Percentiles rank a stretch among this genome's conserved stretches.
These are phyloP conservation scores for Pythium periplocum DNA, from an alignment of 352 stramenopile species.

Conservation along the genomic window DNA sequence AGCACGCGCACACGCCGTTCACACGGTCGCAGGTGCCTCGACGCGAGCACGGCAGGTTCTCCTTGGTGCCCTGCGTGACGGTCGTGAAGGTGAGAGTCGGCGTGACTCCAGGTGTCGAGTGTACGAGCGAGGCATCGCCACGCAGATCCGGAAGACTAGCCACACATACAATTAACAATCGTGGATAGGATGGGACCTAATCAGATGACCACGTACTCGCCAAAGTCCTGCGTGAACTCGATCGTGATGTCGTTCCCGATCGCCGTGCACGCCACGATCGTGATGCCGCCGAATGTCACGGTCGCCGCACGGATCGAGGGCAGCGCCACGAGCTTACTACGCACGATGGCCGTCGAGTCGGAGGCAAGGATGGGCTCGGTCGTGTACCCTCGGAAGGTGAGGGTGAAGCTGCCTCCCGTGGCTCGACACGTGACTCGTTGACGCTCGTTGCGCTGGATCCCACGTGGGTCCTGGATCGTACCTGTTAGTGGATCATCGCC, in stretches of 20 bases:
- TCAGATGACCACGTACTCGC: constrained; percentile 33
- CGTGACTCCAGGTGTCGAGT: constrained; percentile 38
- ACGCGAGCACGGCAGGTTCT: constrained; percentile 82
- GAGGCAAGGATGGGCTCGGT: constrained; percentile 61
- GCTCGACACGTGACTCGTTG: constrained; percentile 64
- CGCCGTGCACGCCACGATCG: constrained; percentile 51
- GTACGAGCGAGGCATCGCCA: constrained; percentile 48
- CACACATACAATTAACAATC: not conserved
- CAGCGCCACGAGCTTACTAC: constrained; percentile 45
- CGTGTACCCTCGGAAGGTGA: constrained; percentile 76
- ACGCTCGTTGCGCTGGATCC: constrained; percentile 68
- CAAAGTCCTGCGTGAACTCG: constrained; percentile 74
- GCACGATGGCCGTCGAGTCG: constrained; percentile 47
- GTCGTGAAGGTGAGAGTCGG: constrained; percentile 46
- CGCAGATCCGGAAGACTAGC: constrained; percentile 48
- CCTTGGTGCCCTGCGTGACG: constrained; percentile 83
- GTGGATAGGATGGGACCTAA: not conserved
- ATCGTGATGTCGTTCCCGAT: constrained; percentile 76
- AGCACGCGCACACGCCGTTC: constrained; percentile 80
- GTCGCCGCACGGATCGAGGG: constrained; percentile 57
- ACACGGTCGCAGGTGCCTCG: constrained; percentile 76
- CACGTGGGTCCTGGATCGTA: constrained; percentile 47
- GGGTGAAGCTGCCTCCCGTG: constrained; percentile 79
- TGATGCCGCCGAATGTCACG: constrained; percentile 69
- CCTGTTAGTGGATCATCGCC: constrained; percentile 86